Evolutionary conservation across 768 basidiomycete species (phyloP), one percentile per base, ranked within the genome.

Genomic region (Ramaria rubella): DNA sequence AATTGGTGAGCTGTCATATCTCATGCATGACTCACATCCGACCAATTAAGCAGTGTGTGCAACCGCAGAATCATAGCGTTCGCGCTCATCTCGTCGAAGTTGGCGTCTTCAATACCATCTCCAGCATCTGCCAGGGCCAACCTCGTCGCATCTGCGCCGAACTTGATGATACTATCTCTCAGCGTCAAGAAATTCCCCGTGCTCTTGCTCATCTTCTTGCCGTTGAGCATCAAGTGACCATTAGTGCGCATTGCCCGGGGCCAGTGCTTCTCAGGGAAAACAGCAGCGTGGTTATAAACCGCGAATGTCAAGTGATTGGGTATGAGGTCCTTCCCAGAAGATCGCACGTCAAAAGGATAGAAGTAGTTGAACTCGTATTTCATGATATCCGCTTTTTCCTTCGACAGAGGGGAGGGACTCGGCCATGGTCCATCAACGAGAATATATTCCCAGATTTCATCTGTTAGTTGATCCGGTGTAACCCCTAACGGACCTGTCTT

Each of bases 161-260:
- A 98, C 77, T 98, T 98, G 70, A 85, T 78, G 58, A 95, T 83
- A 1, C 88, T 81, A 66, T 99, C 89, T 54, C 82, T 74, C 69
- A 98, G 73, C 0, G 95, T 99, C 76, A 98, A 75, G 56, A 86
- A 90, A 72, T 99, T 99, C 11, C 96, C 96, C 44, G 87, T 94
- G 69, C 87, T 90, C 80, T 98, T 99, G 38, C 85, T 86, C 96
- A 99, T 99, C 77, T 98, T 99, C 77, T 94, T 87, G 19, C 95
- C 94, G 70, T 99, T 98, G 69, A 99, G 70, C 86, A 93, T 86
- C 76, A 99, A 70, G 68, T 98, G 95, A 0, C 96, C 96, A 66
- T 99, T 99, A 45, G 90, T 86, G 24, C 96, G 87, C 77, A 99
- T 91, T 67, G 90, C 85, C 64, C 81, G 65, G 0, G 96, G 95